Percentiles rank a stretch among this genome's conserved stretches.
phyloP scores from a whole-genome alignment of 441 rosid species.

The Mallotus repandus region DNA sequence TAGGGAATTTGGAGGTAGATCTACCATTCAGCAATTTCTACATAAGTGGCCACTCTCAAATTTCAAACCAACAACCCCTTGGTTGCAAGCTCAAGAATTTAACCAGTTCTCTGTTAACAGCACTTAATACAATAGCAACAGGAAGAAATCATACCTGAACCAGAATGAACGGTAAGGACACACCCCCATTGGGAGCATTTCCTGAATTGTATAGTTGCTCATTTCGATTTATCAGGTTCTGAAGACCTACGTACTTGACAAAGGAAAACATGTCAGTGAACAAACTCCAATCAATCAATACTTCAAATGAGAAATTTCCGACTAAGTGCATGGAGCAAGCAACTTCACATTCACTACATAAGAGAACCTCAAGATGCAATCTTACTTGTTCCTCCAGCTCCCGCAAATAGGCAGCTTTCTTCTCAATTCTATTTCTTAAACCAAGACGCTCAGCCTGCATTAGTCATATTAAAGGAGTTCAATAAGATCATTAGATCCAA shows the following conservation, averaged over 20 bases:
- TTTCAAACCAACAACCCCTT: neutral
- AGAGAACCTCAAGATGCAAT: constrained; percentile 2
- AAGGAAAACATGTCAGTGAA: constrained; percentile 23
- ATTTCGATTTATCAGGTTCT: constrained; percentile 78
- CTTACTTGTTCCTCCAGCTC: constrained; percentile 96
- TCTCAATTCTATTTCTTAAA: constrained; percentile 74
- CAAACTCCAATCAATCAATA: neutral
- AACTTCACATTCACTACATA: constrained; percentile 6
- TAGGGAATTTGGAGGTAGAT: neutral
- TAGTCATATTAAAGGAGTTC: constrained; percentile 15
- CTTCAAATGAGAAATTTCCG: constrained; percentile 10
- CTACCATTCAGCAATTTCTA: constrained; percentile 6
- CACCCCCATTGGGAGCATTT: constrained; percentile 84
- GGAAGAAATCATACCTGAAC: constrained; percentile 72
- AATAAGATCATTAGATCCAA: constrained; percentile 28
- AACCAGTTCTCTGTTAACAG: neutral
- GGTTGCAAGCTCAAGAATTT: neutral
- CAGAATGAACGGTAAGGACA: constrained; percentile 92
- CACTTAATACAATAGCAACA: constrained; percentile 4
- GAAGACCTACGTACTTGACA: constrained; percentile 78
- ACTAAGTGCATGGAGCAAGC: constrained; percentile 14
- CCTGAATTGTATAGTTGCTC: constrained; percentile 79
- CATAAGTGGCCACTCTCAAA: neutral
- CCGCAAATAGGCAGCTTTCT: constrained; percentile 80
- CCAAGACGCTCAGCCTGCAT: constrained; percentile 68